A percentile compares a stretch with the other conserved stretches of the same genome.
Conservation (phyloP, 139 green algal species). For the Pedinophyceae sp. region DNA sequence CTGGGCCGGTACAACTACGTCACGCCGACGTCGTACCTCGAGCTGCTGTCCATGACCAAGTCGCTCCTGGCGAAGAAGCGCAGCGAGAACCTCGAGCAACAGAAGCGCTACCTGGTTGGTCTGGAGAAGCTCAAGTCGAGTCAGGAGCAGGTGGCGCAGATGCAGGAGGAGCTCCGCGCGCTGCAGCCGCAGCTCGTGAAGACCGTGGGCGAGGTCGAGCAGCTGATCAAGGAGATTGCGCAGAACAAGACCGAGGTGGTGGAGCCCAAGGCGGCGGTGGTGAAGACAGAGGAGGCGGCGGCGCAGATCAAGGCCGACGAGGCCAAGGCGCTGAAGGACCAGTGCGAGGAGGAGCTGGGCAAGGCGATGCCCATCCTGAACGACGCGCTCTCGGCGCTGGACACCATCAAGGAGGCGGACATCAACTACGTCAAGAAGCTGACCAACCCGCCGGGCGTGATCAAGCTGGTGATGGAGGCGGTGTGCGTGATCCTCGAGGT, state of each 20-base stretch:
- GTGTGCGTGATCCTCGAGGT: constrained; percentile 59
- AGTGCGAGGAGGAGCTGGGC: constrained; percentile 58
- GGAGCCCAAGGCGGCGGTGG: constrained; percentile 47
- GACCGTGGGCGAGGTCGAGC: constrained; percentile 47
- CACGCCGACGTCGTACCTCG: constrained; percentile 61
- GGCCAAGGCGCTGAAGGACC: constrained; percentile 58
- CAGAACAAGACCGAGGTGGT: constrained; percentile 52
- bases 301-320: constrained; percentile 35
- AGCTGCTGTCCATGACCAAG: constrained; percentile 54
- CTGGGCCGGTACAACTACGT: constrained; percentile 60
- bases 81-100: constrained; percentile 17
- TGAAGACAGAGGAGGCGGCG: constrained; percentile 41
- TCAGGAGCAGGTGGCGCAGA: constrained; percentile 34
- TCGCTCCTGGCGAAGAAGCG: constrained; percentile 32
- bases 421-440: constrained; percentile 48
- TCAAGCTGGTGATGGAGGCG: constrained; percentile 61
- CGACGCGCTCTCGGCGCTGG: constrained; percentile 50
- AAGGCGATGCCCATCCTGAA: constrained; percentile 57
- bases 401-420: constrained; percentile 69
- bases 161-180: constrained; percentile 48
- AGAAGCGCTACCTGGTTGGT: constrained; percentile 39
- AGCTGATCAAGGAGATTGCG: constrained; percentile 45
- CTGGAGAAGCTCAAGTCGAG: constrained; percentile 52
- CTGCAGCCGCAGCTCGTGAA: constrained; percentile 55
- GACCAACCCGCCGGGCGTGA: constrained; percentile 48